These are phyloP conservation scores for Pyricularia pennisetigena DNA, from an alignment of 2,329 filamentous ascomycete species.

Conservation along the genomic window DNA sequence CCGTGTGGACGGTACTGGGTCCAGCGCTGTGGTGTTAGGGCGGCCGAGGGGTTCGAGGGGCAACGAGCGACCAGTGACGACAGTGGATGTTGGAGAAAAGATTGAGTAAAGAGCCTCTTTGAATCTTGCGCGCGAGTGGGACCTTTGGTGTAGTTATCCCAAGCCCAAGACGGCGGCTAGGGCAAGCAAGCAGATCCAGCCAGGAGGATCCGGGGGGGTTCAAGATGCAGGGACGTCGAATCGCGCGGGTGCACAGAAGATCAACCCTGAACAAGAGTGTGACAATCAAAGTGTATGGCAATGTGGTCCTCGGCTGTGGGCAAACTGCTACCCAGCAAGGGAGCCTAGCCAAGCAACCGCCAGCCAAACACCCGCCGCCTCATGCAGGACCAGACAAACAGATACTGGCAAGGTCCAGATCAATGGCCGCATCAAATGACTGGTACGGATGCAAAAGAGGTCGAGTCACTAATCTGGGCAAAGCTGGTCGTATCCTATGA, in stretches of 20 bases:
- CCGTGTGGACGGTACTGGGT: background rate
- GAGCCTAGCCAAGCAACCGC: constrained; percentile 1
- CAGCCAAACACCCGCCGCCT: background rate
- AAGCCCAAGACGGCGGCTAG: background rate
- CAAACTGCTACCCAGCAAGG: constrained; percentile 1
- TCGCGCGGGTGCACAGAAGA: constrained; percentile 4
- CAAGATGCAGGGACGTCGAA: constrained; percentile 1
- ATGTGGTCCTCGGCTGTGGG: background rate
- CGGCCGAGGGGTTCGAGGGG: background rate
- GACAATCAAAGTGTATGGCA: background rate
- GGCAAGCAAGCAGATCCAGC: background rate
- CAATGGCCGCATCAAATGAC: background rate
- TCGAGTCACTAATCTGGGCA: background rate
- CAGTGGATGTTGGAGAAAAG: background rate
- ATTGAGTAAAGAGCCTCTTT: background rate
- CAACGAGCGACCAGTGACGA: background rate
- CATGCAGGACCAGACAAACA: background rate
- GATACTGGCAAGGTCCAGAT: background rate
- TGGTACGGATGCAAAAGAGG: background rate
- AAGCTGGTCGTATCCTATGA: background rate
- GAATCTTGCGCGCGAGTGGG: background rate
- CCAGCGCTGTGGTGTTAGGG: background rate
- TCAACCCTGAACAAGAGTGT: background rate
- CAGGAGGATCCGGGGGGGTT: constrained; percentile 4
- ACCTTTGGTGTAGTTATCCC: background rate